Evolutionary conservation across 495 filamentous ascomycete species (phyloP), one percentile per base, ranked within the genome.

Genomic region (Saxophila tyrrhenica): DNA sequence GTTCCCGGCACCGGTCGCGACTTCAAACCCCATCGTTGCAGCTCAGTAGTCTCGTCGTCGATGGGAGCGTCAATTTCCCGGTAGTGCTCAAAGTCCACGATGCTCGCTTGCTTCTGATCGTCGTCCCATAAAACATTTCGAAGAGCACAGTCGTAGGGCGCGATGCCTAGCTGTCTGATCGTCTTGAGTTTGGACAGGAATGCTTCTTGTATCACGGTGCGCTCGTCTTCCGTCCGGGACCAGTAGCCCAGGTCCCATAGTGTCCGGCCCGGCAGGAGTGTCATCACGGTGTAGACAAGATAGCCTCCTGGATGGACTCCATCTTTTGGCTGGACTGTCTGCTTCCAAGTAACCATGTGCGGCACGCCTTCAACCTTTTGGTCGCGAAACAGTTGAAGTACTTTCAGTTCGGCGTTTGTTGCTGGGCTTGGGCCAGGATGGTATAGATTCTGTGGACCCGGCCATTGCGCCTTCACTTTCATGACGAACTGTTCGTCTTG

Each of bases 31-130:
- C 56, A 59, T 1, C 51, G 51, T 43, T 59, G 51, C 44, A 59
- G 47, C 46, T 59, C 56, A 20, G 49, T 44, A 23, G 17, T 47
- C 51, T 49, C 51, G 22, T 54, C 21, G 38, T 54, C 49, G 56
- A 59, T 59, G 16, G 50, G 51, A 23, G 53, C 56, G 13, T 49
- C 48, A 2, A 46, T 51, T 15, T 32, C 15, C 5, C 48, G 44
- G 20, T 50, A 59, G 41, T 59, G 56, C 46, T 59, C 56, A 25
- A 59, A 59, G 51, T 59, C 56, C 24, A 59, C 56, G 13, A 59
- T 59, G 1, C 43, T 49, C 44, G 44, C 53, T 3, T 20, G 15
- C 32, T 29, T 21, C 16, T 15, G 9, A 15, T 35, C 23, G 2
- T 25, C 3, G n/a, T 51, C 43, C 56, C 56, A 59, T 5, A 59